Conservation (phyloP, 1,139 yeast genomes). For the Kluyveromyces sp. region DNA sequence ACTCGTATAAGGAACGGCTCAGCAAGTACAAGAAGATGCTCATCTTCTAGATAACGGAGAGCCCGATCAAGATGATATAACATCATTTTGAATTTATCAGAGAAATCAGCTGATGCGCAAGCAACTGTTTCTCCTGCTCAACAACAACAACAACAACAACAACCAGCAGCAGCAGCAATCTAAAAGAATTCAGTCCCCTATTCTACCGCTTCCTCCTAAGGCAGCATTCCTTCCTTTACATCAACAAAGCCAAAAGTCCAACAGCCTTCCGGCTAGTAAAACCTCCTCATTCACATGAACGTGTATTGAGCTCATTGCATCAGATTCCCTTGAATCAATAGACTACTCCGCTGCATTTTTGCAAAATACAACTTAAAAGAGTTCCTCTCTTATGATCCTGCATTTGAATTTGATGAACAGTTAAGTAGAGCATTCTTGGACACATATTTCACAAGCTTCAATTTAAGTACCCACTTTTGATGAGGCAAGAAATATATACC, state of each 20-base stretch:
- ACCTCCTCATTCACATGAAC: constrained; percentile 3
- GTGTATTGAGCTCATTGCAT: constrained; percentile 19
- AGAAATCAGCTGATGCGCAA: not conserved
- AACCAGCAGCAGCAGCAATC: not conserved
- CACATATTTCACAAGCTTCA: constrained; percentile 43
- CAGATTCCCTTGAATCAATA: constrained; percentile 32
- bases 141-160: not conserved
- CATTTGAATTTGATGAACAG: constrained; percentile 39
- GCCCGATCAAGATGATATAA: not conserved
- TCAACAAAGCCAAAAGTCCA: constrained; percentile 8
- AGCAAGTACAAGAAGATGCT: constrained; percentile 38
- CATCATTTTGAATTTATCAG: not conserved
- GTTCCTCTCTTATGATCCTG: constrained; percentile 38
- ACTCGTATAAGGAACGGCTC: constrained; percentile 26
- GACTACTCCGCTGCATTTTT: constrained; percentile 35
- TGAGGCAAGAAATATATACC: constrained; percentile 38
- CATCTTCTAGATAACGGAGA: constrained; percentile 27
- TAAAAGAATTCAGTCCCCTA: constrained; percentile 2
- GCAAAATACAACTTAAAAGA: constrained; percentile 38
- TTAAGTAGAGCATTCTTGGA: constrained; percentile 40
- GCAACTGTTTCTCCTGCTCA: not conserved
- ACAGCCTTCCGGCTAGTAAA: constrained; percentile 9
- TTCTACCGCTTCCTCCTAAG: constrained; percentile 8
- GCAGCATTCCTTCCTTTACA: constrained; percentile 8
- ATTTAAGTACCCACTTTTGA: constrained; percentile 43